phyloP scores from a whole-genome alignment of 345 rosid species.

The Boechera divaricarpa region DNA sequence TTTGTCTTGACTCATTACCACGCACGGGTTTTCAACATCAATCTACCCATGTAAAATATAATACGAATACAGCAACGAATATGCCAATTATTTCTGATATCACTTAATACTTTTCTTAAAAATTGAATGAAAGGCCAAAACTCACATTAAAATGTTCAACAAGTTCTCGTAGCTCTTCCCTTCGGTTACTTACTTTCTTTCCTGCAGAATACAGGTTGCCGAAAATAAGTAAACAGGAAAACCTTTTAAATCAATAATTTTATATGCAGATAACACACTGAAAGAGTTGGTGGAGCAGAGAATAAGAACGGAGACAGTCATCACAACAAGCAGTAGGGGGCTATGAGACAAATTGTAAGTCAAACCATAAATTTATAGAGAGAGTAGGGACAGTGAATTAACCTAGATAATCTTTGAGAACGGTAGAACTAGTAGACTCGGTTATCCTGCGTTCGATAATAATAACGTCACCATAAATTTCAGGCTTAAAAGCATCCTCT shows the following conservation, averaged over 20 bases:
- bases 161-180: constrained; percentile 83
- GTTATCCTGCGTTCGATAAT: constrained; percentile 79
- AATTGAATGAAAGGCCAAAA: constrained; percentile 25
- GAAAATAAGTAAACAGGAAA: constrained; percentile 14
- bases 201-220: constrained; percentile 54
- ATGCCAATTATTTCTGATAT: constrained; percentile 7
- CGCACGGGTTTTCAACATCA: constrained; percentile 99
- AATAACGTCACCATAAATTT: constrained; percentile 67
- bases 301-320: background rate
- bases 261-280: background rate
- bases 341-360: background rate
- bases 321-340: constrained; percentile 6
- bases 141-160: constrained; percentile 93
- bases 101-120: background rate
- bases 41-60: constrained; percentile 52
- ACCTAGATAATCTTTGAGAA: constrained; percentile 81
- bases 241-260: background rate
- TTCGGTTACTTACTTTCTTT: constrained; percentile 71
- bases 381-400: constrained; percentile 23
- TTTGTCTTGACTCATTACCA: constrained; percentile 97
- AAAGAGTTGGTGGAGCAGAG: constrained; percentile 2
- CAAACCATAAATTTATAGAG: background rate
- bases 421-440: constrained; percentile 60
- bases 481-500: constrained; percentile 81
- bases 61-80: constrained; percentile 13